Conservation (phyloP, 345 rosid species). For the Camelina hispida region DNA sequence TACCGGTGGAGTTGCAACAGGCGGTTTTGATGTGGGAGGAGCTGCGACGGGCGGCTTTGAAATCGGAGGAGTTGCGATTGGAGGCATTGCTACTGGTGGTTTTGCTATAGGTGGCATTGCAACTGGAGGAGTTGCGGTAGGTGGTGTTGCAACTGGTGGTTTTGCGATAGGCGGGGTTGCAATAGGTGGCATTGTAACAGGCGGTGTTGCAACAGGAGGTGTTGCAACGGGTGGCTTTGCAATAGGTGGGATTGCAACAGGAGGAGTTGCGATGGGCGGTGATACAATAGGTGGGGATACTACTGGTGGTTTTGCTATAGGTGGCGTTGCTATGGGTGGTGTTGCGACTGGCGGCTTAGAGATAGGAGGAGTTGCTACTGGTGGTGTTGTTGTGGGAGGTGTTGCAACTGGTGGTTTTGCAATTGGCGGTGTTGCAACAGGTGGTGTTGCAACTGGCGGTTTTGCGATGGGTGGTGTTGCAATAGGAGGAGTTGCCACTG, state of each 20-base stretch:
- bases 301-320: not conserved
- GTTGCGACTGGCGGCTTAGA: not conserved
- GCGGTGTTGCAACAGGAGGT: not conserved
- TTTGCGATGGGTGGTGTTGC: not conserved
- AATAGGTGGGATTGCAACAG: accelerated
- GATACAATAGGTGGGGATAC: no score
- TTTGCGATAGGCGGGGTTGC: not conserved
- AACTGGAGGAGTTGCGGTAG: no score
- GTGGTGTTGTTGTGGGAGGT: no score
- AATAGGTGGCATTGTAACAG: not conserved
- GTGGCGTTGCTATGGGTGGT: not conserved
- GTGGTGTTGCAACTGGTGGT: no score
- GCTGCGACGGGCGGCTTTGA: not conserved
- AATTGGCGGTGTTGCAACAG: no score
- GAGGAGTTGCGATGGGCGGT: not conserved
- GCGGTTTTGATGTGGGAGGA: not conserved
- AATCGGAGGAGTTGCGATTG: not conserved
- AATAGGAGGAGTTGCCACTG: not conserved
- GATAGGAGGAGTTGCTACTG: not conserved
- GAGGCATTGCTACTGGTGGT: no score
- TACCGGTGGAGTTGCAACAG: not conserved
- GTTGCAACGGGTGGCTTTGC: not conserved
- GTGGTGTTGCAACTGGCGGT: not conserved
- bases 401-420: not conserved
- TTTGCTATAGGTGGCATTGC: not conserved